phyloP scores from a whole-genome alignment of 2,329 filamentous ascomycete species.

The Neobulgaria alba region DNA sequence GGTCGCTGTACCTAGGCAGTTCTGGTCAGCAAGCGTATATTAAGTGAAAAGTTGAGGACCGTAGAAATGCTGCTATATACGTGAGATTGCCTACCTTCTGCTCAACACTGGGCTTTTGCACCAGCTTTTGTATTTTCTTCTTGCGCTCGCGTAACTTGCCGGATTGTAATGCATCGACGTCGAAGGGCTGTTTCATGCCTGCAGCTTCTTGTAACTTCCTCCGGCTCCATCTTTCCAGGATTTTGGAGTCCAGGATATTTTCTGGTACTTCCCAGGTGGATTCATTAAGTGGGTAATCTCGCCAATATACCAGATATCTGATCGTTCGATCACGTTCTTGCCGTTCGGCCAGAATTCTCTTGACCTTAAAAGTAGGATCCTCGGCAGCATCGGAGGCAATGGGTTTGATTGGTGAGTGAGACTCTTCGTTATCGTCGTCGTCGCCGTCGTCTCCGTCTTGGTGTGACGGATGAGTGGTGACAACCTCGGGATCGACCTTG shows the following conservation, averaged over 20 bases:
- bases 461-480: too few relatives aligned
- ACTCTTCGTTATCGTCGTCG: conserved; percentile 43
- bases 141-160: too few relatives aligned
- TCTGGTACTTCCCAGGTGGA: conserved; percentile 47
- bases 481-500: too few relatives aligned
- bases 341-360: conserved; percentile 43
- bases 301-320: conserved; percentile 57
- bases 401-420: conserved; percentile 49
- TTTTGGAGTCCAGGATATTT: conserved; percentile 12
- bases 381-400: conserved; percentile 5
- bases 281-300: conserved; percentile 46
- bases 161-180: too few relatives aligned
- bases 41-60: too few relatives aligned
- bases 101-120: too few relatives aligned
- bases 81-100: too few relatives aligned
- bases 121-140: too few relatives aligned
- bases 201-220: conserved; percentile 14
- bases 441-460: too few relatives aligned
- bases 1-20: too few relatives aligned
- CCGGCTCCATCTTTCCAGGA: conserved; percentile 30
- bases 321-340: conserved; percentile 27
- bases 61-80: too few relatives aligned
- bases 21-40: too few relatives aligned
- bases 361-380: conserved; percentile 25
- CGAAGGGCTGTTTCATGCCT: conserved; percentile 16